Evolutionary conservation across 345 rosid genomes (phyloP), one percentile per base, ranked within the genome.

Genomic region (Euphorbia peplus): DNA sequence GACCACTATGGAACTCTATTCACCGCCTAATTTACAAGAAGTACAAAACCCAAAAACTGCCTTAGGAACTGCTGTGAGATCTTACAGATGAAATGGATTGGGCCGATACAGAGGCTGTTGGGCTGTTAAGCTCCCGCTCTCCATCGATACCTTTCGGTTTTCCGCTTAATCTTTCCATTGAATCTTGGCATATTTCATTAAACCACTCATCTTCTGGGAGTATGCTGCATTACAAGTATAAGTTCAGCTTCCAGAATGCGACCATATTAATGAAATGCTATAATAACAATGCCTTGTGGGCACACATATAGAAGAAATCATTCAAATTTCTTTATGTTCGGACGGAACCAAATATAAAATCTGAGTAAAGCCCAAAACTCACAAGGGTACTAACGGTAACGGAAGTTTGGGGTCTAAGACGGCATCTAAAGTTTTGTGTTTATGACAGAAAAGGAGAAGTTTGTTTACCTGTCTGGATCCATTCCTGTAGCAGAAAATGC

Each of bases 181-280:
- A 90, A 25, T 92, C 99, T 74, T 80, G 81, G 75, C 96, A 92
- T 62, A 90, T 69, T 4, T 87, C 97, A 47, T 83, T 83, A 81
- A 95, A 95, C 98, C 98, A 92, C 5, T 84, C 96, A 61, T 95
- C 97, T 70, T 85, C 95, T 1, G 98, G 98, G 72, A 95, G 86
- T 41, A 82, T 84, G 37, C 99, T 95, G 89, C 48, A 70, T 18
- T 26, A 15, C 52, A n/a, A 32, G 37, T 32, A 32, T 6, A 32
- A 2, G 5, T 29, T 35, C 47, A 54, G 71, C 57, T 12, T 4
- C 22, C 25, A 5, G 60, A 74, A 57, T 51, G 35, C 52, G 13
- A 5, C 53, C 8, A 22, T 56, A 64, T 48, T 12, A 60, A 25
- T n/a, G n/a, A n/a, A 74, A 57, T 51, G 35, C 52, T 18, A 5